A percentile compares a stretch with the other conserved stretches of the same genome.
phyloP scores from a whole-genome alignment of 345 rosid genomes.

The Lepidium aucheri region DNA sequence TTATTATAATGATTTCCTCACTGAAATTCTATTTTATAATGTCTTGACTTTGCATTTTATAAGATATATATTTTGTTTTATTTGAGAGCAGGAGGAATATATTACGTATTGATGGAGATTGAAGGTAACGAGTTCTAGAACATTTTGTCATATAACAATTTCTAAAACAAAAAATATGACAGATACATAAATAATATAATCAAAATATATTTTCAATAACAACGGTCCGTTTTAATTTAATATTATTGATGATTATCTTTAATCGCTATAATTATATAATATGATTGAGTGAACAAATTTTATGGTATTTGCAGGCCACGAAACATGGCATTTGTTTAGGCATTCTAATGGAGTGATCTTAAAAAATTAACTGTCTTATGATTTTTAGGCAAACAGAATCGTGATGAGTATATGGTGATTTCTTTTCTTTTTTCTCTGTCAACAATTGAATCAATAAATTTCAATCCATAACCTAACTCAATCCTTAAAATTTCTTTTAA shows the following conservation, averaged over 20 bases:
- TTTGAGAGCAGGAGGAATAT: constrained; percentile 1
- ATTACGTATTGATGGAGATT: constrained; percentile 7
- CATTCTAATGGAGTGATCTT: not conserved
- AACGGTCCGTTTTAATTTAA: not conserved
- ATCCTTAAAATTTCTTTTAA: too few species aligned
- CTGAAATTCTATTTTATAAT: not conserved
- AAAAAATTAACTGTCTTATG: not conserved
- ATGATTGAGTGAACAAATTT: not conserved
- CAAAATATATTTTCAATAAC: not conserved
- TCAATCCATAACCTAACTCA: too few species aligned
- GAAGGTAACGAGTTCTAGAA: not conserved
- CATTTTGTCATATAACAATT: not conserved
- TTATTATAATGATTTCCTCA: not conserved
- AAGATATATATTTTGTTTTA: not conserved
- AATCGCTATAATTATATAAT: not conserved
- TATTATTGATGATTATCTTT: not conserved
- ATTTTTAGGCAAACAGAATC: not conserved
- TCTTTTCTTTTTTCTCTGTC: too few species aligned
- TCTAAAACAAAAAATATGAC: too few species aligned
- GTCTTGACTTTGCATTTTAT: too few species aligned
- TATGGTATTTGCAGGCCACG: not conserved
- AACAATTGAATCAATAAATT: too few species aligned
- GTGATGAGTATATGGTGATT: too few species aligned
- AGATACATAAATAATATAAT: too few species aligned
- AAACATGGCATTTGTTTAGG: not conserved